Evolutionary conservation across 371 early-diverging fungal genomes (phyloP), one percentile per base, ranked within the genome.

Genomic region (Rhizopus arrhizus): DNA sequence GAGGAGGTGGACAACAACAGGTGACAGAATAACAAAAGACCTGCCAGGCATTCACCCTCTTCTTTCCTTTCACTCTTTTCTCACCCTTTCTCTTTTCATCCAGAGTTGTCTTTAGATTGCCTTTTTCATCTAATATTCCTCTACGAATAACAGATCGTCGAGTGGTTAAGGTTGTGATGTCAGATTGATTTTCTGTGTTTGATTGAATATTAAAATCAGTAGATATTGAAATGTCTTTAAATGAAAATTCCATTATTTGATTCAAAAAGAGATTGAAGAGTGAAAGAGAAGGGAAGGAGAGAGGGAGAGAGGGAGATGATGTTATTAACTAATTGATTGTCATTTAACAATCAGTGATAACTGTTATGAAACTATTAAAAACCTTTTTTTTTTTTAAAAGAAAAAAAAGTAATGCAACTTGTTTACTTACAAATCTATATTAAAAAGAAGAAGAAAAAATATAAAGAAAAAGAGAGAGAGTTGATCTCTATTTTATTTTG

Each of bases 151-250:
- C 51, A 34, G 69, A 69, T 13, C 65, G 59, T 40, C 62, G 38
- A 29, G 56, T 73, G 40, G 86, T 80, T 4, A 89, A 77, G 6
- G 88, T 88, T 58, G 84, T 83, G 3, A 78, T 80, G n/a, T 88
- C 77, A 41, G 65, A 59, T 7, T 69, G 70, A 16, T 31, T 16
- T 42, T 10, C 45, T 55, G 28, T 45, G 22, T 45, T 31, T 12
- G 15, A 28, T 29, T 55, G 32, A 31, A 55, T 28, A 31, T 5
- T 4, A n/a, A 22, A 16, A 15, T 47, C 46, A 32, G 52, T 51
- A 1, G 57, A 12, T 33, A 58, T 52, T 3, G 58, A 63, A 12
- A 41, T 22, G n/a, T 58, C 53, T 38, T 58, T 63, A 38, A 57
- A 63, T 32, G 64, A 46, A 38, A 63, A 53, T 15, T 58, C 58